Evolutionary conservation across 345 rosid species (phyloP).

Genomic region (Euphorbia pulcherrima): DNA sequence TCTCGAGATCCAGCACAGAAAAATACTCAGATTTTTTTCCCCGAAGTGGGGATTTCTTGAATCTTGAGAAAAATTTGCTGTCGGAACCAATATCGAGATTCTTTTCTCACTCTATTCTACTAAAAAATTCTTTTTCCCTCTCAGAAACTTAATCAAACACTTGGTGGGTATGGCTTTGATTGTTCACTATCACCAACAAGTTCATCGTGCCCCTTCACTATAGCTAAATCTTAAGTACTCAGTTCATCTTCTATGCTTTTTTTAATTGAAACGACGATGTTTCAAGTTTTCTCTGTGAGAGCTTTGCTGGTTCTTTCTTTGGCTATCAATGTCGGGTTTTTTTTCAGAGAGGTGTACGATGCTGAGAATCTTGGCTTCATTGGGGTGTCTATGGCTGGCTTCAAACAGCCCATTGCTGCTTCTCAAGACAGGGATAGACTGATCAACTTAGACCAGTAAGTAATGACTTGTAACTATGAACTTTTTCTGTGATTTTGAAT

Average conservation of each 20-base stretch:
- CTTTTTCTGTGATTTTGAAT: too few species aligned
- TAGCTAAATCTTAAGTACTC: neutral
- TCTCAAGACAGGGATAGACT: slow-evolving; percentile 35
- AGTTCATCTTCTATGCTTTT: neutral
- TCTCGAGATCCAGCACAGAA: slow-evolving; percentile 19
- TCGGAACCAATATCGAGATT: slow-evolving; percentile 13
- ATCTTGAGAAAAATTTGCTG: slow-evolving; percentile 20
- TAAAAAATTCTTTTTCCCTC: neutral
- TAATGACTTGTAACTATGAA: neutral
- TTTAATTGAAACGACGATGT: slow-evolving; percentile 35
- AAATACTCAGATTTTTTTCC: slow-evolving; percentile 1
- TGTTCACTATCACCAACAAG: neutral
- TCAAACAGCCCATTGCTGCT: slow-evolving; percentile 7
- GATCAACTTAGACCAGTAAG: slow-evolving; percentile 68
- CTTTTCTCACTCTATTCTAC: neutral
- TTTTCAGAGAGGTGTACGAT: slow-evolving; percentile 41
- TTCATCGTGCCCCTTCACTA: neutral
- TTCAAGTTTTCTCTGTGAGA: slow-evolving; percentile 43
- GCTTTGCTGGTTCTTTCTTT: slow-evolving; percentile 60
- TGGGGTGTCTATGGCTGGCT: slow-evolving; percentile 17
- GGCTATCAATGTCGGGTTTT: slow-evolving; percentile 60
- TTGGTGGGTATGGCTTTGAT: neutral
- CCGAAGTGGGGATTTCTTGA: slow-evolving; percentile 24
- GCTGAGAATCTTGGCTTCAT: slow-evolving; percentile 10
- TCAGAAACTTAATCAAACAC: neutral